Conservation (phyloP, 2,329 filamentous ascomycete species). For the Tolypocladium capitatum region DNA sequence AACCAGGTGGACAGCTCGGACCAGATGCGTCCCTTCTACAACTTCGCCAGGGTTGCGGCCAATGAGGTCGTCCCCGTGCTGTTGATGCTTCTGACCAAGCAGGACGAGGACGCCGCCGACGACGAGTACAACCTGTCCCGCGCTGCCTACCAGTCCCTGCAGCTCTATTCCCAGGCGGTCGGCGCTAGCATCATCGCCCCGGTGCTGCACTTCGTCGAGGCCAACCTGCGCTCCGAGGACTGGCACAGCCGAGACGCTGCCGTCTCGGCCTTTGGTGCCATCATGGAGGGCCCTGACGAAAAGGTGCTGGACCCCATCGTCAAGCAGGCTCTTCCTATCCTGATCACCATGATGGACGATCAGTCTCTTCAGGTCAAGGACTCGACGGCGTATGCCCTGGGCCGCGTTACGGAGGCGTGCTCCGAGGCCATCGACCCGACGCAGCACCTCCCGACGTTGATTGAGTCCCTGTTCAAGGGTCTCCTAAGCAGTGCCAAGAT, state of each 20-base stretch:
- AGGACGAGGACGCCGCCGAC: conserved; percentile 92
- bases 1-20: conserved; percentile 59
- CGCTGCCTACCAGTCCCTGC: conserved; percentile 90
- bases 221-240: conserved; percentile 77
- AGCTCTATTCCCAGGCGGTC: conserved; percentile 89
- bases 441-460: conserved; percentile 70
- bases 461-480: conserved; percentile 79
- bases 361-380: conserved; percentile 81
- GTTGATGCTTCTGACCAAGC: conserved; percentile 78
- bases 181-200: conserved; percentile 71
- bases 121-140: conserved; percentile 96
- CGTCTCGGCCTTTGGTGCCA: conserved; percentile 92
- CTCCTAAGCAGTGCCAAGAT: conserved; percentile 89
- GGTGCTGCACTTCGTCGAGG: conserved; percentile 83
- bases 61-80: conserved; percentile 90
- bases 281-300: conserved; percentile 96
- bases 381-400: conserved; percentile 89
- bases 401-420: conserved; percentile 88
- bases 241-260: conserved; percentile 94
- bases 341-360: conserved; percentile 89
- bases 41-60: conserved; percentile 86
- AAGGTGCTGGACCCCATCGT: conserved; percentile 85
- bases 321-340: conserved; percentile 83
- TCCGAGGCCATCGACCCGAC: conserved; percentile 81
- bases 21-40: conserved; percentile 85